Evolutionary conservation across 2,329 filamentous ascomycete species (phyloP).

Genomic region (Trichoderma sp.): DNA sequence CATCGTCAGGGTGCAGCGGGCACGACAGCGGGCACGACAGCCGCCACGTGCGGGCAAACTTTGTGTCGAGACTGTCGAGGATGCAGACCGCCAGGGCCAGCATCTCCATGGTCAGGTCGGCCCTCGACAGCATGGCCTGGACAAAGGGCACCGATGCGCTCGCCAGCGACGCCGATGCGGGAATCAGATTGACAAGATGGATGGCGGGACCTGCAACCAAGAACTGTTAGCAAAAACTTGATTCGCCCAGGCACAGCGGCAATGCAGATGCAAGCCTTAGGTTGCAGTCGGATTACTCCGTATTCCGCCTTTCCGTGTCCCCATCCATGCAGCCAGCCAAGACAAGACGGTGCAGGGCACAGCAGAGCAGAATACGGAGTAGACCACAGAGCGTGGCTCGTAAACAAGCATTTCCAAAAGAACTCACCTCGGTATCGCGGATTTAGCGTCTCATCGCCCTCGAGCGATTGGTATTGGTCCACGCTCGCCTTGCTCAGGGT

Average conservation of each 20-base stretch:
- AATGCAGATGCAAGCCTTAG: background rate
- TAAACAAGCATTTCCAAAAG: background rate
- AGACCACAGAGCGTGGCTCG: background rate
- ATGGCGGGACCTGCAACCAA: constrained; percentile 58
- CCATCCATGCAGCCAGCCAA: background rate
- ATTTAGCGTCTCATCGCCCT: constrained; percentile 48
- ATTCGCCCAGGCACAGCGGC: background rate
- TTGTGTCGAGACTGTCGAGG: constrained; percentile 63
- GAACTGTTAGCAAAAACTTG: background rate
- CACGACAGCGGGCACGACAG: constrained; percentile 55
- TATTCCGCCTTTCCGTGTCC: background rate
- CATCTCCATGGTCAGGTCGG: constrained; percentile 60
- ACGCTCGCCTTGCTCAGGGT: constrained; percentile 49
- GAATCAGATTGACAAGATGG: constrained; percentile 67
- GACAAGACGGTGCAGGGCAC: background rate
- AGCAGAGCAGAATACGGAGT: background rate
- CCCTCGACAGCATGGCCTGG: constrained; percentile 60
- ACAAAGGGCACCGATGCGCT: constrained; percentile 59
- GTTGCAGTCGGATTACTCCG: constrained; percentile 2
- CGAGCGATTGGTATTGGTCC: constrained; percentile 49
- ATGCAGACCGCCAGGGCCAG: constrained; percentile 67
- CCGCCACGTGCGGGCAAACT: constrained; percentile 65
- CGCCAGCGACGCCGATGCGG: constrained; percentile 61
- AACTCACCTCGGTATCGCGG: constrained; percentile 41
- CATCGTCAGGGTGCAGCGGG: constrained; percentile 36